Conservation (phyloP, 2,329 filamentous ascomycete genomes). For the Fusarium sambucinum region DNA sequence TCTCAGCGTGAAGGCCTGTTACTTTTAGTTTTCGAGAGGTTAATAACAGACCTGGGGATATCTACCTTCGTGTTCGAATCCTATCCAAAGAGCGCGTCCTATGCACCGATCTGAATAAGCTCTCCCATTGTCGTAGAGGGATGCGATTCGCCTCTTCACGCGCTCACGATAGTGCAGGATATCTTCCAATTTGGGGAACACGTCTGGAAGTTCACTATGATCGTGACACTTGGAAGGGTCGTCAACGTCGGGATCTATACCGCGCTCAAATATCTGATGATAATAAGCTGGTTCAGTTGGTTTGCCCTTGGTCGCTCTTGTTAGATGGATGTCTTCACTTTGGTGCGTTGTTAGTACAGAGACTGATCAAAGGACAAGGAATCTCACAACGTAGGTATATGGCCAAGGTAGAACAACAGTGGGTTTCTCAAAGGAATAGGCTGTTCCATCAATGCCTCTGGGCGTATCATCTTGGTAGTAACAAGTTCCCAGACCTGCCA, state of each 20-base stretch:
- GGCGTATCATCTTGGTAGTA: constrained; percentile 19
- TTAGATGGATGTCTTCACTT: constrained; percentile 31
- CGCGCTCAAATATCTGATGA: constrained; percentile 20
- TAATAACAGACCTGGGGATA: accelerated
- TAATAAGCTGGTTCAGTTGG: constrained; percentile 18
- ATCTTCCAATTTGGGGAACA: constrained; percentile 9
- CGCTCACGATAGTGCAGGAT: constrained; percentile 28
- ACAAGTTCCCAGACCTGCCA: constrained; percentile 37
- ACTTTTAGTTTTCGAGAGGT: neutral
- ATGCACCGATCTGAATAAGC: constrained; percentile 9
- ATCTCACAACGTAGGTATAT: constrained; percentile 36
- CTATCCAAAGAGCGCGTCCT: constrained; percentile 33
- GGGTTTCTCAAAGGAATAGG: constrained; percentile 35
- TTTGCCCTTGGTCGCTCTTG: constrained; percentile 2
- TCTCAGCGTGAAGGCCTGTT: constrained; percentile 29
- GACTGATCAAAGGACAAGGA: accelerated
- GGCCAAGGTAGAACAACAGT: constrained; percentile 26
- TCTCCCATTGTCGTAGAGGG: constrained; percentile 1
- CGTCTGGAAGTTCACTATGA: constrained; percentile 32
- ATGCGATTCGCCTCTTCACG: constrained; percentile 16
- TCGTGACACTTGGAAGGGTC: constrained; percentile 32
- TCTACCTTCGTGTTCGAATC: constrained; percentile 33
- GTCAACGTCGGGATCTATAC: constrained; percentile 24
- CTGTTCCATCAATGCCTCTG: constrained; percentile 27
- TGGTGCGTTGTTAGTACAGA: accelerated